These are phyloP conservation scores for Candida incommunis DNA, from an alignment of 805 yeast genomes.

Conservation along the genomic window DNA sequence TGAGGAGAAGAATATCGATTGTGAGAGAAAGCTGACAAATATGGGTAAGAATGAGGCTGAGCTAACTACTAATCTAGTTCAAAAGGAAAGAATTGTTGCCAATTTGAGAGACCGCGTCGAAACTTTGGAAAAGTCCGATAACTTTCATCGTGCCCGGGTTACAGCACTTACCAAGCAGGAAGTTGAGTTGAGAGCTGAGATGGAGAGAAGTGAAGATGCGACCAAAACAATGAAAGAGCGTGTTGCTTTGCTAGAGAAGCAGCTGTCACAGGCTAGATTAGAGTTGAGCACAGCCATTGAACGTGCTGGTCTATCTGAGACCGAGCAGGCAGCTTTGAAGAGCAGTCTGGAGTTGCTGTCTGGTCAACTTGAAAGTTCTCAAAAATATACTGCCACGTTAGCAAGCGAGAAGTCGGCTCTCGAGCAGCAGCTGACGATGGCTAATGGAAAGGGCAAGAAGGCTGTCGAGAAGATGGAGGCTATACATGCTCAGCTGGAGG, in stretches of 20 bases:
- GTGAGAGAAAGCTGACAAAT: neutral
- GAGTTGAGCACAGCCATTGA: neutral
- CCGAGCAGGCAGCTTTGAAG: neutral
- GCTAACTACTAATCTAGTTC: neutral
- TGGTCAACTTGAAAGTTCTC: neutral
- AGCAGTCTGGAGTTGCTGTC: neutral
- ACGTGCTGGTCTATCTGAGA: neutral
- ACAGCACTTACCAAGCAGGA: neutral
- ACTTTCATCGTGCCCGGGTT: neutral
- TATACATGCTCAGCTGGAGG: neutral
- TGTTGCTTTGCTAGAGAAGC: neutral
- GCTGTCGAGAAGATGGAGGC: neutral
- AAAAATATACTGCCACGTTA: neutral
- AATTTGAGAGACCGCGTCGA: neutral
- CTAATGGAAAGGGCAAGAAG: neutral
- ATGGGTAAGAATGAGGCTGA: neutral
- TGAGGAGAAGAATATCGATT: neutral
- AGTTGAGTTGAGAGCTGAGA: neutral
- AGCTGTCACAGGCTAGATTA: neutral
- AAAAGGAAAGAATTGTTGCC: neutral
- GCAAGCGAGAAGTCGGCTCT: conserved; percentile 1
- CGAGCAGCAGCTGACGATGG: neutral
- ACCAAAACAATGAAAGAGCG: neutral
- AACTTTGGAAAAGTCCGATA: neutral
- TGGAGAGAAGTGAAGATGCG: neutral